Percentiles rank a stretch among this genome's conserved stretches.
Conservation (phyloP, 2,329 filamentous ascomycete genomes). For the Aureobasidium sp. region DNA sequence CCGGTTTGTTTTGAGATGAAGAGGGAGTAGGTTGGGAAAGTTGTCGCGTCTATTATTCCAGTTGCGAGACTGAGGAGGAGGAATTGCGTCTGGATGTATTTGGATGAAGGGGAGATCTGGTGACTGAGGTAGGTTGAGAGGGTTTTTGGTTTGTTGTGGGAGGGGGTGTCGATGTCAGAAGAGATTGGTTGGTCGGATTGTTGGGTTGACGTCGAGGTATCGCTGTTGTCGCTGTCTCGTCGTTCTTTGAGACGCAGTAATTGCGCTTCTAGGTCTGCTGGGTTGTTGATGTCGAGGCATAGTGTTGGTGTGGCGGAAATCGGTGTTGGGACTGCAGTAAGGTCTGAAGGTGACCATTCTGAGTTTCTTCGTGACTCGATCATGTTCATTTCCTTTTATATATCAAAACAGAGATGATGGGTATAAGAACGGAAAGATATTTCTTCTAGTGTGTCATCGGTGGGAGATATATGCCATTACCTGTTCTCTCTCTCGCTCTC, state of each 20-base stretch:
- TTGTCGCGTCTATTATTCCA: slow-evolving; percentile 41
- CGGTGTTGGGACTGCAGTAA: neutral
- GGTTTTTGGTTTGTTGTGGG: neutral
- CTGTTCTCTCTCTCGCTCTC: neutral
- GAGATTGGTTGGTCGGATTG: too few species aligned
- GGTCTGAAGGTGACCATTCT: neutral
- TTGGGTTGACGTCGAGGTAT: neutral
- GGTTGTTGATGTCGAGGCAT: slow-evolving; percentile 3
- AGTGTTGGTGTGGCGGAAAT: neutral
- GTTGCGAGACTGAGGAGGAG: slow-evolving; percentile 24
- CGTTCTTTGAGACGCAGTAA: neutral
- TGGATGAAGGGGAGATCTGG: slow-evolving; percentile 23
- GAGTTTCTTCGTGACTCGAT: neutral
- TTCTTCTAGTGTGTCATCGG: neutral
- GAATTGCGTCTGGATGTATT: slow-evolving; percentile 23
- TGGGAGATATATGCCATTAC: neutral
- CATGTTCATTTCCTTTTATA: neutral
- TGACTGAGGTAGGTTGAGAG: slow-evolving; percentile 21
- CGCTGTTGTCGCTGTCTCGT: neutral
- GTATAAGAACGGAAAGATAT: neutral
- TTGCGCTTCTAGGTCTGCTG: slow-evolving; percentile 10
- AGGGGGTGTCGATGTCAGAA: neutral
- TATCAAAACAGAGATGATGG: neutral
- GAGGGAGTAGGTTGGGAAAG: slow-evolving; percentile 55
- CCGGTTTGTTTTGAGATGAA: slow-evolving; percentile 61